These are phyloP conservation scores for Fermentozyma sake DNA, from an alignment of 1,139 yeast species.

Conservation along the genomic window DNA sequence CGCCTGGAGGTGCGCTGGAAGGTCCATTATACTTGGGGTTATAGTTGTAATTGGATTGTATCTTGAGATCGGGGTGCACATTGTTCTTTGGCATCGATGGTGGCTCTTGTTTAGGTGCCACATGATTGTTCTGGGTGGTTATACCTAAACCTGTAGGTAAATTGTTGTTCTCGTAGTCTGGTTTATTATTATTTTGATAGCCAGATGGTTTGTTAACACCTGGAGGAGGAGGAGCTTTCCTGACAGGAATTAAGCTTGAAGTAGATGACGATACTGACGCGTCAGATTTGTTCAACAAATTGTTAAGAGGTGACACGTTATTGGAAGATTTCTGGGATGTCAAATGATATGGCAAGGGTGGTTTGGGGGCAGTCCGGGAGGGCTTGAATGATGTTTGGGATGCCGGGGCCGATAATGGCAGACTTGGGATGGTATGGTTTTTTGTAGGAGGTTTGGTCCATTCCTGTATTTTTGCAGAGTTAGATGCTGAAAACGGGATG, in stretches of 20 bases:
- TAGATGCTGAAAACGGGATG: conserved; percentile 1
- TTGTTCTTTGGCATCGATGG: conserved; percentile 27
- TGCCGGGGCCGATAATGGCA: conserved; percentile 8
- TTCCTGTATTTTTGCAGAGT: conserved; percentile 31
- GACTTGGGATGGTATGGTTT: conserved; percentile 4
- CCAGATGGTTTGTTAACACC: background rate
- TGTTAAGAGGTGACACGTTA: conserved; percentile 33
- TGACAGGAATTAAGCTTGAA: conserved; percentile 38
- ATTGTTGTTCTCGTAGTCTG: conserved; percentile 6
- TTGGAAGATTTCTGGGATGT: conserved; percentile 17
- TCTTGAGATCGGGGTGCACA: conserved; percentile 31
- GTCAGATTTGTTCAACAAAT: conserved; percentile 26
- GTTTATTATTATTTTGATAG: conserved; percentile 1
- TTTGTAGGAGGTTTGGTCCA: conserved; percentile 40
- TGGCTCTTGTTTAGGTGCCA: conserved; percentile 24
- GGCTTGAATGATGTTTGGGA: conserved; percentile 26
- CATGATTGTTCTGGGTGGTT: conserved; percentile 6
- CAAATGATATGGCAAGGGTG: conserved; percentile 41
- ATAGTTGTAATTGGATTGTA: conserved; percentile 15
- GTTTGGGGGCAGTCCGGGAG: conserved; percentile 40
- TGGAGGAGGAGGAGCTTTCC: conserved; percentile 61
- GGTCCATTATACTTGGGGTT: conserved; percentile 14
- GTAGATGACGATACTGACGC: conserved; percentile 1
- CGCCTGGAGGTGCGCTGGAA: conserved; percentile 4
- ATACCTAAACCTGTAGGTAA: conserved; percentile 22